These are phyloP conservation scores for Dothistroma pini DNA, from an alignment of 2,329 filamentous ascomycete species.

Conservation along the genomic window DNA sequence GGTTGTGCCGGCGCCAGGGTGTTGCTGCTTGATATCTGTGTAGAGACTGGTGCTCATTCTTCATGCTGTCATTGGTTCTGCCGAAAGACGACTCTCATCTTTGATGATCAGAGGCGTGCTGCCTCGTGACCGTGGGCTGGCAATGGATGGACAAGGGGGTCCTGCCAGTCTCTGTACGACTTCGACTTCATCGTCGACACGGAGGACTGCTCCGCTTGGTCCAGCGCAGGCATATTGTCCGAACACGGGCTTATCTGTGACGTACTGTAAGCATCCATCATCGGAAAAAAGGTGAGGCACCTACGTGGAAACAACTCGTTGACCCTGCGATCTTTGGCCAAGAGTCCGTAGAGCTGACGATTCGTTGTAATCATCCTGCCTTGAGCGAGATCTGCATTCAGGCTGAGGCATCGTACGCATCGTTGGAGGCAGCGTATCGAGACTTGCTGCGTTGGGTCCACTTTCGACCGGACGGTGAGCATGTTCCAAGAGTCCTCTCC, in stretches of 20 bases:
- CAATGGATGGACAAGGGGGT: conserved; percentile 22
- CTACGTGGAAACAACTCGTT: conserved; percentile 34
- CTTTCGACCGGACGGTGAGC: conserved; percentile 31
- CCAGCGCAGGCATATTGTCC: conserved; percentile 37
- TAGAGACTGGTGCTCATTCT: neutral
- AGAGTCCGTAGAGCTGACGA: conserved; percentile 32
- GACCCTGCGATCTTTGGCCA: conserved; percentile 33
- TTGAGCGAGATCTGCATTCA: conserved; percentile 33
- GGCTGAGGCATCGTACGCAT: conserved; percentile 31
- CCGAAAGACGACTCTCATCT: conserved; percentile 3
- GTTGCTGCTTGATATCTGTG: neutral
- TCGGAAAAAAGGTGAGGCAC: conserved; percentile 2
- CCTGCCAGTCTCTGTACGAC: conserved; percentile 26
- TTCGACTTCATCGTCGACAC: conserved; percentile 34
- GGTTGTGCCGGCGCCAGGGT: neutral
- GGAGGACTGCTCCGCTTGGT: conserved; percentile 32
- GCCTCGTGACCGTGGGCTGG: conserved; percentile 40
- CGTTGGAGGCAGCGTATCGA: conserved; percentile 34
- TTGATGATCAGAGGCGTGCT: conserved; percentile 8
- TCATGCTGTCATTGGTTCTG: conserved; percentile 11
- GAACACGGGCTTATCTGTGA: conserved; percentile 33
- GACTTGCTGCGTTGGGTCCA: conserved; percentile 30
- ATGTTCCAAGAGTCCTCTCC: conserved; percentile 35
- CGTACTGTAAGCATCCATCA: neutral
- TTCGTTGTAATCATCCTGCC: conserved; percentile 34